Base-by-base conservation (phyloP, 1,284 basidiomycete species). In the Ceratobasidium sp. region DNA sequence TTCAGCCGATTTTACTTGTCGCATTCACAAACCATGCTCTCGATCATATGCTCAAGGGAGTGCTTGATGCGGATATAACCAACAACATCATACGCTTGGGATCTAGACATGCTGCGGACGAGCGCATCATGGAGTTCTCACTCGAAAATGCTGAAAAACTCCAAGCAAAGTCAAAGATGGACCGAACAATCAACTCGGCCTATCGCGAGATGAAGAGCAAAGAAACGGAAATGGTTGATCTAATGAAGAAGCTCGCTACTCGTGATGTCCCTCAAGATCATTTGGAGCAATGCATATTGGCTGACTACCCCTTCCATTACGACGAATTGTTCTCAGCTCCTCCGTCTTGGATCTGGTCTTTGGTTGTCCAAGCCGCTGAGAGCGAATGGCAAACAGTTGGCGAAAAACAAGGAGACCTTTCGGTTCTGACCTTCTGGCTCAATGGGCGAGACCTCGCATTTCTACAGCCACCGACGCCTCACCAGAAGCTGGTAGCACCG, bases 11-110 rank as follows among this genome's bases (percentile, higher is more conserved):
- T 73, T 84, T 93, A 15, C 85, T 93, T 85, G 91, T 94, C 62
- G 91, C 91, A 0, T 92, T 90, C 83, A 94, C 93, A 0, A 94
- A 94, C 81, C 93, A 94, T 78, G 92, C 93, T 0, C 85, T 94
- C 0, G 92, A 94, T 78, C 91, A 93, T 78, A 88, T 93, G 83
- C 85, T 94, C 2, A 84, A 85, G 9, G 89, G 89, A 0, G 86
- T 93, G 1, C 84, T 93, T 1, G 90, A 93, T 79, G 88, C 88
- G 0, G 83, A 83, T 0, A 92, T 94, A 74, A 93, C 92, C 0
- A 83, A 84, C 0, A 87, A 89, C 52, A 87, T 94, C 28, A 88
- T 93, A 10, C 89, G 92, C 1, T 84, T 93, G 2, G 93, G 93
- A 0, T 87, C 89, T 23, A 86, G 90, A 7, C 88, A 90, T 9